phyloP scores from a whole-genome alignment of 1,284 basidiomycete genomes.

The Inonotus obliquus region DNA sequence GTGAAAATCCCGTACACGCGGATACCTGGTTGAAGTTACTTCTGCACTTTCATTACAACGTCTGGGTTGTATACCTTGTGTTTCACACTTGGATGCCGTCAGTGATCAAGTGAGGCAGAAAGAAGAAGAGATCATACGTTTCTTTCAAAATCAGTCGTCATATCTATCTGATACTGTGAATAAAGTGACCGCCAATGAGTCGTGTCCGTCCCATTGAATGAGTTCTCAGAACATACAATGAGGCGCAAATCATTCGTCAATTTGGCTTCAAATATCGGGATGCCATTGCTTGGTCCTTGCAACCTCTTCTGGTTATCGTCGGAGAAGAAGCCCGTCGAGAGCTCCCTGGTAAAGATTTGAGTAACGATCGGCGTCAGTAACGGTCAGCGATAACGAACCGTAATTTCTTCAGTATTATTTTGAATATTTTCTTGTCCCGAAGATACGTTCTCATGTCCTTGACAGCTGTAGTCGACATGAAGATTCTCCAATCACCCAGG shows the following conservation, averaged over 20 bases:
- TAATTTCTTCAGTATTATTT: constrained; percentile 55
- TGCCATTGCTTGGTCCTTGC: constrained; percentile 37
- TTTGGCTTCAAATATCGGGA: constrained; percentile 66
- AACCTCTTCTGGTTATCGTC: constrained; percentile 64
- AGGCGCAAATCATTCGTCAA: constrained; percentile 57
- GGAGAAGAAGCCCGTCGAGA: constrained; percentile 64
- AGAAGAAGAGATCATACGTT: constrained; percentile 36
- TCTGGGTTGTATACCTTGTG: not conserved
- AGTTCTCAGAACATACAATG: constrained; percentile 38
- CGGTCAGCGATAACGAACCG: constrained; percentile 31
- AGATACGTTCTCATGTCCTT: constrained; percentile 38
- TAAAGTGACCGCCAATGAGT: not conserved
- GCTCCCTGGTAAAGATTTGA: constrained; percentile 38
- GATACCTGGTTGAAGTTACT: constrained; percentile 34
- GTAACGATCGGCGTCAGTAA: not conserved
- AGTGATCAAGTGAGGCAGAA: not conserved
- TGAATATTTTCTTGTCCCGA: constrained; percentile 38
- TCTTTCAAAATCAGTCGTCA: constrained; percentile 45
- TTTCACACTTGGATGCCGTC: not conserved
- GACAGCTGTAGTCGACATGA: constrained; percentile 42
- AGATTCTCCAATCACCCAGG: constrained; percentile 50
- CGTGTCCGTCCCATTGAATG: not conserved
- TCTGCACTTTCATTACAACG: too few species aligned
- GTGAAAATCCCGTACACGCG: constrained; percentile 62
- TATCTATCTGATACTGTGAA: constrained; percentile 60